These are phyloP conservation scores for Cystobasidium onofrii DNA, from an alignment of 768 basidiomycete species.

Conservation along the genomic window DNA sequence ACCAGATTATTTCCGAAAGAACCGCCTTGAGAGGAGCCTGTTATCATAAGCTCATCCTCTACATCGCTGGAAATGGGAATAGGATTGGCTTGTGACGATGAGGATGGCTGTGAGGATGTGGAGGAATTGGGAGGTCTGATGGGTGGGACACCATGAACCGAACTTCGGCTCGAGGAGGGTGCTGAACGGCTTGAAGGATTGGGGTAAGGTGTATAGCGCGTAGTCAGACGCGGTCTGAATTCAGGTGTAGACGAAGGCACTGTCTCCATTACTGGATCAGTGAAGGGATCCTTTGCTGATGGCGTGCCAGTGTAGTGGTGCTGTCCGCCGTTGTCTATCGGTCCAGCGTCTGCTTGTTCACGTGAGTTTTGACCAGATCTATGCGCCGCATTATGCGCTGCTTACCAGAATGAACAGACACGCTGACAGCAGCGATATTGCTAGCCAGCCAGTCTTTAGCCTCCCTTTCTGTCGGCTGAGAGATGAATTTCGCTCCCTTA, in stretches of 20 bases:
- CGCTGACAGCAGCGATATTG: not conserved
- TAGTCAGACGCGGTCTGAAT: slow-evolving; percentile 4
- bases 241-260: not conserved
- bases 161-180: not conserved
- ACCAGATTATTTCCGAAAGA: too few species aligned
- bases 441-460: slow-evolving; percentile 2
- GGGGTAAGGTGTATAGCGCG: not conserved
- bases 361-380: not conserved
- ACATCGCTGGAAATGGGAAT: not conserved
- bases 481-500: not conserved
- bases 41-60: not conserved
- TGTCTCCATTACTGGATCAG: too few species aligned
- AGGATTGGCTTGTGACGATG: slow-evolving; percentile 3
- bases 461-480: not conserved
- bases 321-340: not conserved
- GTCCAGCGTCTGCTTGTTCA: not conserved
- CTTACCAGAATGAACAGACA: not conserved
- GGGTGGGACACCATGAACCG: not conserved
- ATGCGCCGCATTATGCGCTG: not conserved
- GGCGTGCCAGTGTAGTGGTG: not conserved
- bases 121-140: not conserved
- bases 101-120: not conserved
- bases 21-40: not conserved
- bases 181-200: not conserved
- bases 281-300: not conserved